Evolutionary conservation across 164 flowering plant genomes (phyloP).

Genomic region (Nymphaea thermarum): DNA sequence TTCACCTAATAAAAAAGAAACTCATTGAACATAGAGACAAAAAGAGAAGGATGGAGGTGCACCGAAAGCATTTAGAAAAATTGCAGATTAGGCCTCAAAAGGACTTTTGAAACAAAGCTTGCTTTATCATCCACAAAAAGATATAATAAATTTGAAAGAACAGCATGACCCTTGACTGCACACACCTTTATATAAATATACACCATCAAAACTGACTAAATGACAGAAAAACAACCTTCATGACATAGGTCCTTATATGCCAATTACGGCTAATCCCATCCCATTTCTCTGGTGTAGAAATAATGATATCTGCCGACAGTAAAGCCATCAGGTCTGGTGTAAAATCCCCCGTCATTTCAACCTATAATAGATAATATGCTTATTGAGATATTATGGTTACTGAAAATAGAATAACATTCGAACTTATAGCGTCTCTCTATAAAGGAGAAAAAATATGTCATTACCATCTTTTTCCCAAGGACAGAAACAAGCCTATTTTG

Average conservation of each 20-base stretch:
- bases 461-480: slow-evolving; percentile 89
- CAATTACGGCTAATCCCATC: slow-evolving; percentile 99
- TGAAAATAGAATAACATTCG: background rate
- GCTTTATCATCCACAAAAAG: no score
- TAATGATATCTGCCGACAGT: slow-evolving; percentile 82
- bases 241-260: slow-evolving; percentile 90
- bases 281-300: slow-evolving; percentile 99
- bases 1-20: no score
- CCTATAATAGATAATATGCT: slow-evolving; percentile 27
- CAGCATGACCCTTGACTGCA: background rate
- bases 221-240: slow-evolving; percentile 40
- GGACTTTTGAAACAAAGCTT: no score
- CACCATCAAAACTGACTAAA: background rate
- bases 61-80: no score
- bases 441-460: background rate
- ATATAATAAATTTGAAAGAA: no score
- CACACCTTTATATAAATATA: background rate
- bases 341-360: slow-evolving; percentile 98
- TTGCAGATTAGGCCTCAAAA: no score
- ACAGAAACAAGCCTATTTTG: slow-evolving; percentile 63
- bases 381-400: background rate
- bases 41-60: no score
- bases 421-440: background rate
- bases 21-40: no score
- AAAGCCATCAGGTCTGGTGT: slow-evolving; percentile 92